These are phyloP conservation scores for Cercospora brassicicola DNA, from an alignment of 2,329 filamentous ascomycete genomes.

Conservation along the genomic window DNA sequence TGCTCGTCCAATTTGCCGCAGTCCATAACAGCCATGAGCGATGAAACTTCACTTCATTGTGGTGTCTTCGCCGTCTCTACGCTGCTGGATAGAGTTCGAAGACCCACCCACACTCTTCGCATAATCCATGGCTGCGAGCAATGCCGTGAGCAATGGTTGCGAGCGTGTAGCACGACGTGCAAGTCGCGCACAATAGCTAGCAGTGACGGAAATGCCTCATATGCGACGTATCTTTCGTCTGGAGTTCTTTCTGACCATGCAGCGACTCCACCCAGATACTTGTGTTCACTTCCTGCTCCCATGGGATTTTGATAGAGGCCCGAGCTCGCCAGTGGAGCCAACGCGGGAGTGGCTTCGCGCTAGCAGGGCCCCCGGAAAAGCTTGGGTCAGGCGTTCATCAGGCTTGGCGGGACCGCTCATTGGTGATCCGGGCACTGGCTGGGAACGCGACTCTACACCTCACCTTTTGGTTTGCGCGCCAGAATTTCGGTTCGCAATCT, in stretches of 20 bases:
- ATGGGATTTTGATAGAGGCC: conserved; percentile 11
- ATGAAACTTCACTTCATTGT: not conserved
- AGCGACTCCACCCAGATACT: not conserved
- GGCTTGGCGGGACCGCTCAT: not conserved
- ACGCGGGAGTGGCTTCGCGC: conserved; percentile 6
- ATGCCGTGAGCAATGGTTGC: not conserved
- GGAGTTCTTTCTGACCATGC: not conserved
- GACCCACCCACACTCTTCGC: not conserved
- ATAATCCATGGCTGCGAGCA: not conserved
- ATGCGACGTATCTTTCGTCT: not conserved
- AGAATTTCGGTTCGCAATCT: not conserved
- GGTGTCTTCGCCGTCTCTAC: not conserved
- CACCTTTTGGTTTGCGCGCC: not conserved
- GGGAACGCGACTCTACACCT: not conserved
- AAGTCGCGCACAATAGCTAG: not conserved
- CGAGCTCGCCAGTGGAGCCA: not conserved
- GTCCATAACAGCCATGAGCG: not conserved
- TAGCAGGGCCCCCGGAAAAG: not conserved
- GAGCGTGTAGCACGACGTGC: not conserved
- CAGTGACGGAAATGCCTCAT: not conserved
- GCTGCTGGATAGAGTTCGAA: not conserved
- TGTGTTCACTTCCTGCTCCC: not conserved
- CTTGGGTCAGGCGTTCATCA: conserved; percentile 5
- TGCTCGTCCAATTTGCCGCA: not conserved
- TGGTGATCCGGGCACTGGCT: not conserved